Evolutionary conservation across 2,329 filamentous ascomycete species (phyloP).

Genomic region (Colletotrichum chlorophyti): DNA sequence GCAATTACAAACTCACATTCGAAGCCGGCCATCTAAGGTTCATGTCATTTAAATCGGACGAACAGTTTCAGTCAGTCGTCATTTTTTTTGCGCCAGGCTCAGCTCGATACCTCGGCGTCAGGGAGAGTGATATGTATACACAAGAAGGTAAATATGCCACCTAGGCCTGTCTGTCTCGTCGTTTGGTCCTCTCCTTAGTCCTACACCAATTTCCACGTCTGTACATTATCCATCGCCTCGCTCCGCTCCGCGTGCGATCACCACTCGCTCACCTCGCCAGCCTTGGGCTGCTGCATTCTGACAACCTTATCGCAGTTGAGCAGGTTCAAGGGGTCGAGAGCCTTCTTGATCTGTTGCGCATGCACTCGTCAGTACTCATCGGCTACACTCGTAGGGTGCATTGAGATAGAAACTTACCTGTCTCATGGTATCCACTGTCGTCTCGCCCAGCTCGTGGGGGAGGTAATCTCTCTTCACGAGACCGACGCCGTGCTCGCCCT

Average conservation of each 20-base stretch:
- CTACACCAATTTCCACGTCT: neutral
- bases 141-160: neutral
- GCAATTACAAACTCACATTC: no score
- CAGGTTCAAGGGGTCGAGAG: conserved; percentile 77
- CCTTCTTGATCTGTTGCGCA: conserved; percentile 71
- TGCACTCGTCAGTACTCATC: neutral
- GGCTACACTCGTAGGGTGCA: neutral
- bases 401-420: conserved; percentile 58
- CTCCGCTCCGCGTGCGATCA: conserved; percentile 34
- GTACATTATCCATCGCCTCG: neutral
- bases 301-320: conserved; percentile 75
- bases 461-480: conserved; percentile 87
- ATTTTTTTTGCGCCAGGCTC: conserved; percentile 1
- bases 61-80: neutral
- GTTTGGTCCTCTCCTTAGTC: neutral
- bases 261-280: conserved; percentile 55
- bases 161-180: neutral
- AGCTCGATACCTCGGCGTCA: neutral
- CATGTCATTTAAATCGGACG: neutral
- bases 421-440: conserved; percentile 82
- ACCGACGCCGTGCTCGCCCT: conserved; percentile 84
- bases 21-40: no score
- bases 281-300: conserved; percentile 62
- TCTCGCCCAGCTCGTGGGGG: conserved; percentile 75
- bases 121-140: conserved; percentile 8